Conservation (phyloP, 345 rosid species). For the Citrus maxima region DNA sequence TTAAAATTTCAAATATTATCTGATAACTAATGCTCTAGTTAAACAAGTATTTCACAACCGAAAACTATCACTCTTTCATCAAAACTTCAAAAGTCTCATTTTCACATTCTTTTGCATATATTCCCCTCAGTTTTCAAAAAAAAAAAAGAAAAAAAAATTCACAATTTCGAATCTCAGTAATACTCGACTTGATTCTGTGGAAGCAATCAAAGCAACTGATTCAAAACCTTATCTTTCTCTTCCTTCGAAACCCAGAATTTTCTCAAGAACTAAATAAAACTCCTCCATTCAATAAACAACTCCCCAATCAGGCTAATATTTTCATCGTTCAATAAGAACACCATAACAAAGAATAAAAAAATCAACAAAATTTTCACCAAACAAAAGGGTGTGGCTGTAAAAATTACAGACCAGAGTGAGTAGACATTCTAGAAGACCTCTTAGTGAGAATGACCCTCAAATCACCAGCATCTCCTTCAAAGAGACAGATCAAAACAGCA, state of each 20-base stretch:
- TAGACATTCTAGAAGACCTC: conserved; percentile 70
- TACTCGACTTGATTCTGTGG: neutral
- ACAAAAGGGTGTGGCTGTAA: conserved; percentile 2
- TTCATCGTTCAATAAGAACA: neutral
- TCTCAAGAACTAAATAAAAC: neutral
- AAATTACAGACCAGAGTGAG: conserved; percentile 75
- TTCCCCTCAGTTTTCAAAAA: neutral
- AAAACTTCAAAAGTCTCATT: neutral
- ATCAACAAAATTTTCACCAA: neutral
- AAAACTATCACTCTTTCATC: neutral
- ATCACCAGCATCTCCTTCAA: conserved; percentile 79
- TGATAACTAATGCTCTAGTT: neutral
- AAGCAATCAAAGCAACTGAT: neutral
- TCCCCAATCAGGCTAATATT: neutral
- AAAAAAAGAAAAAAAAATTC: too few relatives aligned
- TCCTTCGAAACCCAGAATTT: neutral
- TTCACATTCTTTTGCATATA: neutral
- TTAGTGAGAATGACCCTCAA: conserved; percentile 81
- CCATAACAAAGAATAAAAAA: neutral
- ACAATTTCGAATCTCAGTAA: neutral
- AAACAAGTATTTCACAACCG: neutral
- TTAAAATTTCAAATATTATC: neutral
- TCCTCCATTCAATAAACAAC: neutral
- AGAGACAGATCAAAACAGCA: conserved; percentile 86
- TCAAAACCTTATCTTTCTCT: neutral